Base-by-base conservation (phyloP, 345 rosid genomes). In the Eucalyptus dawsonii region DNA sequence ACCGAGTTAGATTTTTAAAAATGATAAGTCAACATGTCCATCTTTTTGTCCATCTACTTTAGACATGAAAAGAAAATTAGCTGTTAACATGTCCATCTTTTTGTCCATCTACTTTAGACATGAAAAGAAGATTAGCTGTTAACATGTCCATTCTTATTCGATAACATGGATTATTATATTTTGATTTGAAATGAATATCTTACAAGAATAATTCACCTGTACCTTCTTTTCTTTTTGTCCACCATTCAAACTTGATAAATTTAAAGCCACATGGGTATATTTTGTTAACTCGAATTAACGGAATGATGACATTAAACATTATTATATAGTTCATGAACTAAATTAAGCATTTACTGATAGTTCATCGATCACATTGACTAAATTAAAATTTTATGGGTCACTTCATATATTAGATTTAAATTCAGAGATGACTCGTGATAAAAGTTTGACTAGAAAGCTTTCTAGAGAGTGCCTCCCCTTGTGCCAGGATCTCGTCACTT, bases 281-380 rank as follows among this genome's bases (percentile, higher is more conserved):
- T 56, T 24, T 5, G 27, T 56, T 10, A 56, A 56, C 27, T 56
- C 12, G 1, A 22, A 56, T 56, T 9, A 56, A 56, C 1, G 27
- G 11, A 24, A 56, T 22, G 62, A 22, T 9, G 62, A 56, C 1
- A 56, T 56, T 22, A 24, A 56, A 22, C 27, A 56, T 56, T 56
- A 9, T 56, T 56, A 54, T 21, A 54, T 54, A 54, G 11, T 24
- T 56, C 24, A 22, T 56, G 62, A 9, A 56, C 29, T 56, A 56
- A 22, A 22, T 56, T 56, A 56, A 56, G 24, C 3, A 56, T 56
- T 22, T 56, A 56, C 3, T 5, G 0, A 56, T 56, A 56, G 6
- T 56, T 56, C 13, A 22, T 0, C 1, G 2, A 56, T 56, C 12
- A 9, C 2, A 56, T 56, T 21, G 2, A 56, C 1, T 1, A 56